phyloP scores from a whole-genome alignment of 2,329 filamentous ascomycete species.

The Alternaria consortialis region DNA sequence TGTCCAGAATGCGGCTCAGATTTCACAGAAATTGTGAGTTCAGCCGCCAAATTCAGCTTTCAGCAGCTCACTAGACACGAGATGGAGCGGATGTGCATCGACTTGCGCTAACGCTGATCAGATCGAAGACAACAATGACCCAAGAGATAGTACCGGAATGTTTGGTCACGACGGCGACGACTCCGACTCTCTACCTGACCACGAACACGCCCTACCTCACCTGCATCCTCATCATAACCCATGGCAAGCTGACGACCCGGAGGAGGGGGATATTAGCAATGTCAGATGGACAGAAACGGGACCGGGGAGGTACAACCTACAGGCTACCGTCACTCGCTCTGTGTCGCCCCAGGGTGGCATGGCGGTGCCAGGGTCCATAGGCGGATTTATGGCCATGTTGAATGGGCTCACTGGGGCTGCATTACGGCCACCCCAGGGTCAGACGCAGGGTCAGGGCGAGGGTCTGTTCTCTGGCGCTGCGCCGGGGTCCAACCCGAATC shows the following conservation, averaged over 20 bases:
- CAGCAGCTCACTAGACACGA: slow-evolving; percentile 13
- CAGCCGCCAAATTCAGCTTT: slow-evolving; percentile 17
- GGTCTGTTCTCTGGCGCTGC: slow-evolving; percentile 24
- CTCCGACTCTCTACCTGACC: slow-evolving; percentile 37
- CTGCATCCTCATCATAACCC: slow-evolving; percentile 57
- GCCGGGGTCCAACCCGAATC: slow-evolving; percentile 8
- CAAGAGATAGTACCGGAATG: slow-evolving; percentile 57
- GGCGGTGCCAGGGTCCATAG: slow-evolving; percentile 42
- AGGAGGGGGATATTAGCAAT: slow-evolving; percentile 60
- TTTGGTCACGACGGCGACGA: slow-evolving; percentile 42
- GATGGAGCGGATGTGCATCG: slow-evolving; percentile 6
- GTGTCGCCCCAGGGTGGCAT: slow-evolving; percentile 38
- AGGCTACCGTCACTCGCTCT: slow-evolving; percentile 47
- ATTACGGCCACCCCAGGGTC: slow-evolving; percentile 23
- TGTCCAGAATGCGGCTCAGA: slow-evolving; percentile 84
- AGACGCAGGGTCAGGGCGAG: slow-evolving; percentile 28
- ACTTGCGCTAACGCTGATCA: slow-evolving; percentile 36
- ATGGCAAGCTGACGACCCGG: slow-evolving; percentile 60
- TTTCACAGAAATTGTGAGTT: slow-evolving; percentile 83
- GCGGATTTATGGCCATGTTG: slow-evolving; percentile 58
- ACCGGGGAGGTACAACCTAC: slow-evolving; percentile 47
- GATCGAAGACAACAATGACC: slow-evolving; percentile 68
- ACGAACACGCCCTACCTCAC: slow-evolving; percentile 34
- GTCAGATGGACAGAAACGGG: slow-evolving; percentile 54
- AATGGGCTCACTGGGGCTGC: slow-evolving; percentile 54